Base-by-base conservation (phyloP, 2,329 filamentous ascomycete species). In the Cladosporium sp. region DNA sequence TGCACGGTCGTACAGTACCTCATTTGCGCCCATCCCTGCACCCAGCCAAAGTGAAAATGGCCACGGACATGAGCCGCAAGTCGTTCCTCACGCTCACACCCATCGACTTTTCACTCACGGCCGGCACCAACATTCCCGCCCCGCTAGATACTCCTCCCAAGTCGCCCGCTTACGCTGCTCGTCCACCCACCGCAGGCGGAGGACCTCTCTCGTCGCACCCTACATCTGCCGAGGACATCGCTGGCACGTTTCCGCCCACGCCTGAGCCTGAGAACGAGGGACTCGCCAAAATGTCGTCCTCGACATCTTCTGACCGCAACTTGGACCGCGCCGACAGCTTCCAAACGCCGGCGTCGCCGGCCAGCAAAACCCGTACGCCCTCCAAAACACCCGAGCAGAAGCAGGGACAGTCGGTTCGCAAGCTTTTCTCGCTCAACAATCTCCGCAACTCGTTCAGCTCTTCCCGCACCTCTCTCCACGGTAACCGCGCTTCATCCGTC, bases 381-480 rank as follows among this genome's bases (percentile, higher is more conserved):
- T 37, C 16, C 3, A 54, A 40, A 33, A 49, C 31, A 46, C 53
- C 19, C 10, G 35, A 53, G 52, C 50, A 58, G 46, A 49, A 56
- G 43, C 34, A 37, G 13, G 37, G 37, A 37, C 43, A 37, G 16
- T 37, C 44, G 10, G 37, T 46, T 43, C 62, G 63, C 46, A 64
- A 63, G 53, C 60, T 70, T 16, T 61, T 68, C 52, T 64, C 61
- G 33, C 57, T 70, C 13, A 61, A 55, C 46, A 63, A 54, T 44
- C 62, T 70, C 44, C 65, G 66, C 50, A 63, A 63, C 38, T 66
- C 65, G 33, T 68, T 69, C 63, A 64, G 56, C 60, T 66, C 61
- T 59, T 67, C 66, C 3, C 63, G 66, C 46, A 63, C 63, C 4
- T 66, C 65, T 10, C 58, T 67, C 11, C 55, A 31, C 59, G 56